Percentiles rank a stretch among this genome's conserved stretches.
These are phyloP conservation scores for Colletotrichum tanaceti DNA, from an alignment of 2,329 filamentous ascomycete genomes.

Conservation along the genomic window DNA sequence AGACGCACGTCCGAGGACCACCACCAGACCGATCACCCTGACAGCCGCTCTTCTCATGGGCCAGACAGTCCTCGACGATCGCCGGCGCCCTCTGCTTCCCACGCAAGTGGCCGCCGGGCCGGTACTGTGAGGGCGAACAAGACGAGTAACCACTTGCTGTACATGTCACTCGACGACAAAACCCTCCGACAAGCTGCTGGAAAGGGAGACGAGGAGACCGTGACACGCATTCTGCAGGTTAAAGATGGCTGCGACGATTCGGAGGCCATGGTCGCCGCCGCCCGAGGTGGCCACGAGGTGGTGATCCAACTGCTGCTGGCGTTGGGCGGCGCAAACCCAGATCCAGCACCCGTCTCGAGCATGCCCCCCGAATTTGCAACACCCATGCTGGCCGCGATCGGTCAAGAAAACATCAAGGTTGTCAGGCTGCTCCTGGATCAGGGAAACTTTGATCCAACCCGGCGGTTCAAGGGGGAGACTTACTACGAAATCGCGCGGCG, in stretches of 20 bases:
- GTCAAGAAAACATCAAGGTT: slow-evolving; percentile 86
- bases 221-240: slow-evolving; percentile 70
- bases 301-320: slow-evolving; percentile 83
- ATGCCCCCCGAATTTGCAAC: slow-evolving; percentile 80
- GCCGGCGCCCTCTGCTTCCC: slow-evolving; percentile 56
- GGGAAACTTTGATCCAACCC: slow-evolving; percentile 83
- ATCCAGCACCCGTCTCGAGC: slow-evolving; percentile 74
- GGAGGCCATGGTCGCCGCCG: slow-evolving; percentile 89
- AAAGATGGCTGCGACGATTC: slow-evolving; percentile 76
- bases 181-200: slow-evolving; percentile 70
- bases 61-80: slow-evolving; percentile 70
- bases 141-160: slow-evolving; percentile 72
- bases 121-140: slow-evolving; percentile 71
- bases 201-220: slow-evolving; percentile 70
- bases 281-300: slow-evolving; percentile 89
- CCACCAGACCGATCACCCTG: slow-evolving; percentile 59
- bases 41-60: slow-evolving; percentile 64
- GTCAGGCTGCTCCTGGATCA: slow-evolving; percentile 83
- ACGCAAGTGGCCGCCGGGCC: slow-evolving; percentile 59
- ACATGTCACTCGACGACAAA: slow-evolving; percentile 72
- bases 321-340: slow-evolving; percentile 72
- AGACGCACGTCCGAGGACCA: slow-evolving; percentile 70
- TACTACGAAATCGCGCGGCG: slow-evolving; percentile 90
- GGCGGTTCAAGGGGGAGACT: slow-evolving; percentile 78
- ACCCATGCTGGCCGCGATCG: slow-evolving; percentile 93